phyloP scores from a whole-genome alignment of 768 basidiomycete species.

The Hortiboletus campestris region DNA sequence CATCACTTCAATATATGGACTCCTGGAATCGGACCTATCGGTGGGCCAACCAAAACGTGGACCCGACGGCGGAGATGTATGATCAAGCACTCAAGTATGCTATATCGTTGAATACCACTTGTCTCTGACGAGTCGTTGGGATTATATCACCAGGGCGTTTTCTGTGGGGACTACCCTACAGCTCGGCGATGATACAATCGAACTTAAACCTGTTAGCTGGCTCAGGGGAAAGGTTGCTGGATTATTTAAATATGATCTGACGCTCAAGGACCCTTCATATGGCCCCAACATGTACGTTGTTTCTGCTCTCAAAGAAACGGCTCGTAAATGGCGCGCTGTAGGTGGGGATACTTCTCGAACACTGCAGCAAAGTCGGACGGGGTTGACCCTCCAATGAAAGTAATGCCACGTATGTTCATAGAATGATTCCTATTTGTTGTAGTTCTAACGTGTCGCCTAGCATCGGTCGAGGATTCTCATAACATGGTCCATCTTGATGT shows the following conservation, averaged over 20 bases:
- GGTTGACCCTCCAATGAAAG: background rate
- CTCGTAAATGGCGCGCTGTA: background rate
- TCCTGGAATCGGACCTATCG: conserved; percentile 15
- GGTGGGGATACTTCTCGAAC: conserved; percentile 21
- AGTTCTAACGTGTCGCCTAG: conserved; percentile 2
- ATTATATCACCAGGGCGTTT: conserved; percentile 3
- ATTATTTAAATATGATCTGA: conserved; percentile 18
- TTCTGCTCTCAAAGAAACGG: background rate
- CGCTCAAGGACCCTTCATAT: conserved; percentile 5
- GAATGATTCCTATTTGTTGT: background rate
- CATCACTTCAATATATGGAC: conserved; percentile 1
- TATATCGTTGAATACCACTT: background rate
- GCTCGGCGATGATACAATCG: background rate
- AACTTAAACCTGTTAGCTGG: conserved; percentile 6
- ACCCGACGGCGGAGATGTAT: conserved; percentile 11
- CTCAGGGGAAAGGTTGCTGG: conserved; percentile 15
- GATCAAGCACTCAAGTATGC: conserved; percentile 10
- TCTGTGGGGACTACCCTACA: background rate
- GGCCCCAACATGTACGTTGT: conserved; percentile 16
- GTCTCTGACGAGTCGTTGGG: background rate
- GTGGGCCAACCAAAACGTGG: conserved; percentile 1
- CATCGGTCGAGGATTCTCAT: conserved; percentile 19
- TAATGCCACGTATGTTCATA: conserved; percentile 4
- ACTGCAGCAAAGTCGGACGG: background rate
- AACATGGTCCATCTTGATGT: conserved; percentile 18